phyloP scores from a whole-genome alignment of 371 early-diverging fungal species.

The Smittium culicis region DNA sequence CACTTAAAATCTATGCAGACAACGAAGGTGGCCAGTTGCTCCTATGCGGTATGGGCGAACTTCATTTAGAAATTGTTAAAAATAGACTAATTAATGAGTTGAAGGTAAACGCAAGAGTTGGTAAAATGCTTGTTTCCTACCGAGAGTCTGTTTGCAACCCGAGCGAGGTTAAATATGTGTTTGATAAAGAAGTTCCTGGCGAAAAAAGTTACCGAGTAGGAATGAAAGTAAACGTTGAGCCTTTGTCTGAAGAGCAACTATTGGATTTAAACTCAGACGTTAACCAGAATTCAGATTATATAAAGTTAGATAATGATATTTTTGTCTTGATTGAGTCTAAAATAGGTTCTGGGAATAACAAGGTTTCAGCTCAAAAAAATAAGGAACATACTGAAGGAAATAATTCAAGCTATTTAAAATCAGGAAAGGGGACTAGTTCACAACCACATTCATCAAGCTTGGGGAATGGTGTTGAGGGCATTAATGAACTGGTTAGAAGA shows the following conservation, averaged over 20 bases:
- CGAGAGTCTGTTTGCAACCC: slow-evolving; percentile 55
- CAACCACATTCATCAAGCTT: neutral
- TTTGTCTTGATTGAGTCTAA: neutral
- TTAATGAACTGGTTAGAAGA: neutral
- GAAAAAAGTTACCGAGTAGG: slow-evolving; percentile 55
- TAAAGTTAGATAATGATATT: slow-evolving; percentile 3
- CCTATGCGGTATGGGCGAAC: slow-evolving; percentile 92
- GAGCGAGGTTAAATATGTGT: slow-evolving; percentile 13
- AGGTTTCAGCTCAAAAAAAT: neutral
- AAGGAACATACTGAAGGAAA: neutral
- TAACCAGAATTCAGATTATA: neutral
- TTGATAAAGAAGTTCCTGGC: slow-evolving; percentile 48
- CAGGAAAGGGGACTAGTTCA: neutral
- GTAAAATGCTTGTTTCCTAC: slow-evolving; percentile 75
- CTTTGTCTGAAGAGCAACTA: neutral
- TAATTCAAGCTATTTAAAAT: neutral
- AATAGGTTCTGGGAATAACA: neutral
- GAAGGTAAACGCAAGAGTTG: slow-evolving; percentile 65
- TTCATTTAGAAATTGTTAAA: slow-evolving; percentile 82
- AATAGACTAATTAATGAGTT: slow-evolving; percentile 66
- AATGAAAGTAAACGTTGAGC: slow-evolving; percentile 37
- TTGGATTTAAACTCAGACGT: neutral
- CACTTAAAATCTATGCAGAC: slow-evolving; percentile 55
- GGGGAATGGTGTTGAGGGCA: neutral
- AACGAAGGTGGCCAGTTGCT: slow-evolving; percentile 80